Evolutionary conservation across 2,329 filamentous ascomycete species (phyloP), one percentile per base, ranked within the genome.

Genomic region (Penicillium griseofulvum): DNA sequence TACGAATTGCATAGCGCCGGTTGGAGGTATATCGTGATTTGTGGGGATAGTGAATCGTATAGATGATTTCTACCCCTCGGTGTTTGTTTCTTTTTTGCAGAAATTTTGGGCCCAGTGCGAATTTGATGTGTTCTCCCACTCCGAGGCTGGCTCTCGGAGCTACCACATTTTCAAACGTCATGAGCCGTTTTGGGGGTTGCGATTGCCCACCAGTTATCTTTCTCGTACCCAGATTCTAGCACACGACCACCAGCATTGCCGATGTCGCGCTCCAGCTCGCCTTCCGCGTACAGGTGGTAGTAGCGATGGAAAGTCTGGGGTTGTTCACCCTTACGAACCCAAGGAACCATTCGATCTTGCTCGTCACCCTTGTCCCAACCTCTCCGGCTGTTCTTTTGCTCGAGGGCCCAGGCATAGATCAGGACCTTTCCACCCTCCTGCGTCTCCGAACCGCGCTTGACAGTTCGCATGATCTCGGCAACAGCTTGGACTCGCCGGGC

Each of bases 151-250:
- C 56, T 67, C 65, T 67, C 64, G 65, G 53, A 65, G 59, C 29
- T 47, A 49, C 19, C 44, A 49, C 31, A 37, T 34, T 46, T 49
- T 56, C 47, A 55, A 49, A 58, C 58, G 48, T 19, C 16, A 60
- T 57, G 54, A 46, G 51, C 53, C 53, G 60, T 59, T 47, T 62
- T 66, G 56, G 52, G 69, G 58, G 73, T 71, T 54, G 80, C 82
- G 70, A 96, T 87, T 51, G 87, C 91, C 93, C 93, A 99, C 94
- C 94, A 97, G 76, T 99, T 99, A 71, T 97, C 94, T 77, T 87
- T 92, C 71, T 99, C 94, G 74, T 97, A 99, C 33, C 94, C 94
- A 56, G 85, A 85, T 62, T 90, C 87, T 24, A 94, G 66, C 14
- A 97, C 85, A 46, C 75, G 76, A 8, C 92, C 94, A 17, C 91